Evolutionary conservation across 257 asterid species (phyloP), one percentile per base, ranked within the genome.

Genomic region (Ocimum tenuiflorum): DNA sequence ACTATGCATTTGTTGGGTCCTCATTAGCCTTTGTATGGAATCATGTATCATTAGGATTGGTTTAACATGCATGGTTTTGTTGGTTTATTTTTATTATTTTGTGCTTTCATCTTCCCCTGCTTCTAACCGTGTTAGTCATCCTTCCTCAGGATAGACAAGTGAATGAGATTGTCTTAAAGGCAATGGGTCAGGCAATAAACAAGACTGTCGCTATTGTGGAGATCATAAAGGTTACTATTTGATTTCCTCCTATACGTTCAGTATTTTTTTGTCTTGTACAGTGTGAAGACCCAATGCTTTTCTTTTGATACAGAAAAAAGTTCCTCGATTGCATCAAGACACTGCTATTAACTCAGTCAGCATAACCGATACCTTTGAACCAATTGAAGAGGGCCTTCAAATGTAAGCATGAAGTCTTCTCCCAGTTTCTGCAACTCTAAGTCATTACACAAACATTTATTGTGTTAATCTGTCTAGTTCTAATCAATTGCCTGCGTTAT

Each of bases 301-400:
- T 64, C 10, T 58, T 61, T 63, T 60, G 60, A 65, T 75, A 63
- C 80, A 92, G 99, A 87, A 80, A 79, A 89, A 96, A 73, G 76
- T 80, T 73, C 97, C 95, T 70, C 80, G 73, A 39, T 71, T 92
- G 79, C 88, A 92, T 78, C 99, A 92, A 55, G 95, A 89, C 75
- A 88, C 95, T 54, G 80, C 87, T 53, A 89, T 92, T 72, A 83
- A 95, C 77, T 92, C 99, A 51, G 78, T 87, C 70, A 92, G 95
- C 84, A 86, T 92, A 57, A 87, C 91, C 0, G 99, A 92, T 69
- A 79, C 88, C 11, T 92, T 95, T 84, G 99, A 89, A 76, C 97
- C 99, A 78, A 84, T 92, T 77, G 99, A 92, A 81, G 97, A 92
- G 82, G 99, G 99, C 60, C 99, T 92, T 76, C 80, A 87, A 81